Evolutionary conservation across 1,284 basidiomycete species (phyloP).

Genomic region (Trichosporon sp.): DNA sequence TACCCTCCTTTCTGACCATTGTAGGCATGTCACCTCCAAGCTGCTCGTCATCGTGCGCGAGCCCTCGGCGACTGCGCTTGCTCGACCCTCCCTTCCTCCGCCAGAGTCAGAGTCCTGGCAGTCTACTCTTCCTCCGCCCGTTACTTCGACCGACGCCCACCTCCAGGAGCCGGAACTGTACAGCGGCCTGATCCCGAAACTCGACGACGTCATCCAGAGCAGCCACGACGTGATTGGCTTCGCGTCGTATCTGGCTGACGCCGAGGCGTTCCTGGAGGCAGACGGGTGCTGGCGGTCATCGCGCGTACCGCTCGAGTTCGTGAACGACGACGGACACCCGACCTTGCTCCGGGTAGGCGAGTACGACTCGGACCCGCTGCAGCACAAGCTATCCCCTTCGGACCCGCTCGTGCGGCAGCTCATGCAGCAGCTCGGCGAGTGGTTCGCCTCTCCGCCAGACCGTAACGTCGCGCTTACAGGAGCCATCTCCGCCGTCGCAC

Average conservation of each 20-base stretch:
- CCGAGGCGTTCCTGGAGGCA: constrained; percentile 37
- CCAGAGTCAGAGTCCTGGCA: constrained; percentile 18
- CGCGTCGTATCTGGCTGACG: constrained; percentile 58
- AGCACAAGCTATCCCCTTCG: constrained; percentile 72
- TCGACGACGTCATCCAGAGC: constrained; percentile 71
- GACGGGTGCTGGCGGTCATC: constrained; percentile 41
- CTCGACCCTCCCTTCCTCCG: constrained; percentile 34
- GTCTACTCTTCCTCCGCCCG: constrained; percentile 26
- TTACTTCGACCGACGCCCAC: constrained; percentile 38
- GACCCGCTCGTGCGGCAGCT: constrained; percentile 75
- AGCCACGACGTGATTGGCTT: constrained; percentile 75
- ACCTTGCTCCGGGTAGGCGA: constrained; percentile 30
- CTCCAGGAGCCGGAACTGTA: constrained; percentile 65
- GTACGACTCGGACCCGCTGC: constrained; percentile 31
- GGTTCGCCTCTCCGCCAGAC: constrained; percentile 83
- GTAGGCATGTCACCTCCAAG: constrained; percentile 66
- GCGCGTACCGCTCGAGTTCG: constrained; percentile 35
- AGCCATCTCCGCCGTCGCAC: constrained; percentile 72
- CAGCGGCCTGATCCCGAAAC: constrained; percentile 72
- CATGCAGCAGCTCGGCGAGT: constrained; percentile 70
- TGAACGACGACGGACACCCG: constrained; percentile 34
- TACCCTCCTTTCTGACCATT: constrained; percentile 71
- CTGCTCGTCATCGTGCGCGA: constrained; percentile 72
- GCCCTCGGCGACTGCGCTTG: constrained; percentile 60
- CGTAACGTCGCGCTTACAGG: constrained; percentile 87